Evolutionary conservation across 2,329 filamentous ascomycete genomes (phyloP).

Genomic region (Chrysosporium queenslandicum): DNA sequence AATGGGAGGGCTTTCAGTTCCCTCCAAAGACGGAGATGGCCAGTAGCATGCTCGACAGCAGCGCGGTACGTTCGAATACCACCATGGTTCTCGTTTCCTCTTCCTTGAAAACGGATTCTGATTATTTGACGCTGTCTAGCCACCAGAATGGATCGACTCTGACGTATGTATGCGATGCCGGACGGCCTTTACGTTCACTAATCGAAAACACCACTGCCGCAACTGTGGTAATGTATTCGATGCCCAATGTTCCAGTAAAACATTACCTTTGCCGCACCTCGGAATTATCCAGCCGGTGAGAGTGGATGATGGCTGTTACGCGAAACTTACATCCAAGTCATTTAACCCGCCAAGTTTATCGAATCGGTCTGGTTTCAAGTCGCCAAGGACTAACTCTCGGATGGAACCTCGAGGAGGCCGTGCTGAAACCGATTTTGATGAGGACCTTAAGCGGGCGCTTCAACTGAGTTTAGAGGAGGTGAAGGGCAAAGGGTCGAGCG

Average conservation of each 20-base stretch:
- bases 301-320: constrained; percentile 92
- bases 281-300: constrained; percentile 85
- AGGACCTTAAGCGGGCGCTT: constrained; percentile 83
- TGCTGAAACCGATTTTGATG: constrained; percentile 84
- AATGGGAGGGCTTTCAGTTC: constrained; percentile 78
- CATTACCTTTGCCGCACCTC: constrained; percentile 76
- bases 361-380: constrained; percentile 34
- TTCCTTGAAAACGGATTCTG: constrained; percentile 7
- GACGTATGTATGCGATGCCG: constrained; percentile 98
- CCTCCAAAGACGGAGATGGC: constrained; percentile 76
- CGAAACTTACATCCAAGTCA: constrained; percentile 69
- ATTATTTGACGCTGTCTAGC: constrained; percentile 42
- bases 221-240: constrained; percentile 98
- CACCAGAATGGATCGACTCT: constrained; percentile 94
- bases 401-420: constrained; percentile 89
- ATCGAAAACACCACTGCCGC: constrained; percentile 94
- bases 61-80: constrained; percentile 55
- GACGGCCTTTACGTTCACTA: constrained; percentile 92
- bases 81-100: background rate
- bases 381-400: constrained; percentile 56
- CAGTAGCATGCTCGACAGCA: constrained; percentile 97
- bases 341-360: constrained; percentile 36
- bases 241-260: constrained; percentile 85
- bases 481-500: constrained; percentile 58
- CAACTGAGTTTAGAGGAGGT: constrained; percentile 97